Evolutionary conservation across 495 filamentous ascomycete species (phyloP), one percentile per base, ranked within the genome.

Genomic region (Penicillium chermesinum): DNA sequence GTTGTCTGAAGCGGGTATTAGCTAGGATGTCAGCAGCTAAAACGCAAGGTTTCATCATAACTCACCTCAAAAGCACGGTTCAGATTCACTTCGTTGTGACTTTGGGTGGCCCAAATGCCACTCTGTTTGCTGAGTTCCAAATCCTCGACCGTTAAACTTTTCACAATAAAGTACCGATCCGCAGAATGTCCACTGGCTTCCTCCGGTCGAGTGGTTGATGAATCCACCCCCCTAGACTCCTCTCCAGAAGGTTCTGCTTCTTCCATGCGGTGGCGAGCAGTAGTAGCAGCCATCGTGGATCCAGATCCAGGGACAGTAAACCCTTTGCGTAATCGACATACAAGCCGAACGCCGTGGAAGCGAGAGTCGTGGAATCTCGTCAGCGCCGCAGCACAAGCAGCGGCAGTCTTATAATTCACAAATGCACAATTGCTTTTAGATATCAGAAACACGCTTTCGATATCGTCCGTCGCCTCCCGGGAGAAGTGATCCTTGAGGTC

Each of bases 401-500:
- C 70, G 52, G 95, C 93, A 36, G 87, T 87, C 50, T 83, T 85
- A 59, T 95, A 98, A 59, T 98, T 98, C 58, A 95, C 88, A 73
- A 98, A 98, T 0, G 91, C 93, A 60, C 93, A 98, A 58, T 96
- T 96, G 65, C 89, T 96, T 63, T 95, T 97, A 3, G 93, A 93
- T 20, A 98, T 98, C 18, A 96, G 72, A 53, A 96, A 96, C 17
- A 97, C 77, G 34, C 89, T 95, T 64, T 95, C 87, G 30, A 98
- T 80, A 16, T 90, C 86, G 38, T 74, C 66, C 0, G 77, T 83
- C 0, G 88, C 84, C 48, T 91, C 89, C 48, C 77, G 82, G 19
- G 89, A 95, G 45, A 96, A 95, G 61, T 96, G 85, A 52, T 95
- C 85, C 48, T 96, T 95, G 14, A 98, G 72, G 48, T 82, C 85